These are phyloP conservation scores for Teratosphaeriaceae sp. DNA, from an alignment of 2,329 filamentous ascomycete genomes.

Conservation along the genomic window DNA sequence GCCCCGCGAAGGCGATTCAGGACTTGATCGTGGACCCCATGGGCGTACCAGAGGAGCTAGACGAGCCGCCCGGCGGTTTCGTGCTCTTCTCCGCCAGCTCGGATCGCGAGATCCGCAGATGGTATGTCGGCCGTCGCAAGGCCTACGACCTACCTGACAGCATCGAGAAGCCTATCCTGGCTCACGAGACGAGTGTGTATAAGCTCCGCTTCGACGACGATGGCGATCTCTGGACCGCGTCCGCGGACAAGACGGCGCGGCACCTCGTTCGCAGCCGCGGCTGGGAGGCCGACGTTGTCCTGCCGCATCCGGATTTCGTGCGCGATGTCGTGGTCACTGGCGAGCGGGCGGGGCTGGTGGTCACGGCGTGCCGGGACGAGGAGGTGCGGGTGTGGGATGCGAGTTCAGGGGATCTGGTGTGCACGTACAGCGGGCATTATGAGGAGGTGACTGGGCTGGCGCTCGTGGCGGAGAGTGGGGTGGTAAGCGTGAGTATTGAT, in stretches of 20 bases:
- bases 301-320: slow-evolving; percentile 84
- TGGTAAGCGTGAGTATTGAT: slow-evolving; percentile 85
- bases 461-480: slow-evolving; percentile 46
- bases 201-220: slow-evolving; percentile 60
- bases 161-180: slow-evolving; percentile 54
- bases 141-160: slow-evolving; percentile 47
- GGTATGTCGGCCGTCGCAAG: slow-evolving; percentile 53
- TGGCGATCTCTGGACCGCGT: slow-evolving; percentile 84
- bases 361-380: slow-evolving; percentile 88
- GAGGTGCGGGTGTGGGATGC: slow-evolving; percentile 83
- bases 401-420: slow-evolving; percentile 24
- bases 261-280: slow-evolving; percentile 62
- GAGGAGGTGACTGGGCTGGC: slow-evolving; percentile 85
- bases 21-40: slow-evolving; percentile 68
- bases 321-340: slow-evolving; percentile 64
- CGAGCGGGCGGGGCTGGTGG: slow-evolving; percentile 65
- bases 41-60: slow-evolving; percentile 32
- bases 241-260: slow-evolving; percentile 81
- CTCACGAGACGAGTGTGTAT: slow-evolving; percentile 90
- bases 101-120: slow-evolving; percentile 61
- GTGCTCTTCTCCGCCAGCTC: slow-evolving; percentile 68
- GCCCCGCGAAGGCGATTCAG: slow-evolving; percentile 71
- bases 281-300: slow-evolving; percentile 65
- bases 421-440: slow-evolving; percentile 63
- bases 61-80: slow-evolving; percentile 34